Evolutionary conservation across 495 filamentous ascomycete genomes (phyloP).

Genomic region (Lasiosphaeria hispida): DNA sequence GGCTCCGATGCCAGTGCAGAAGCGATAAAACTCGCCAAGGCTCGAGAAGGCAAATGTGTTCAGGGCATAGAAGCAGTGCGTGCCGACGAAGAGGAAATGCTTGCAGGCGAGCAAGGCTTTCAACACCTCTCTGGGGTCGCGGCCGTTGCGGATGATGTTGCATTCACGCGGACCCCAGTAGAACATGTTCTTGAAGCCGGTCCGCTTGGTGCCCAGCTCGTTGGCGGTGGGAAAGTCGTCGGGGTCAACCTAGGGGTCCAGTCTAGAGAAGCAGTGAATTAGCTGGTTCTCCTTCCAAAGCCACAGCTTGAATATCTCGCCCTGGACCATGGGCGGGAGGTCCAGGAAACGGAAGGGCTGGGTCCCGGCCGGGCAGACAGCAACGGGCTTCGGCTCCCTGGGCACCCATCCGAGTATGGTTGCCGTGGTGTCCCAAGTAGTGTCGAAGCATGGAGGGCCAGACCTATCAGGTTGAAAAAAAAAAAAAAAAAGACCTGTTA

Average conservation of each 20-base stretch:
- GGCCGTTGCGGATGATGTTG: constrained; percentile 22
- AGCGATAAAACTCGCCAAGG: constrained; percentile 41
- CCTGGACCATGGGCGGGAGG: constrained; percentile 30
- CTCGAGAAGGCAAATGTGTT: constrained; percentile 48
- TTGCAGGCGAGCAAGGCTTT: constrained; percentile 30
- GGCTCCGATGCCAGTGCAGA: constrained; percentile 32
- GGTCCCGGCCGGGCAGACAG: too few species aligned
- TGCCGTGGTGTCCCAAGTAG: too few species aligned
- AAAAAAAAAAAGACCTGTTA: too few species aligned
- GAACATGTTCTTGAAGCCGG: constrained; percentile 30
- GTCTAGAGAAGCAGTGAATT: constrained; percentile 40
- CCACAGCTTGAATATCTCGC: constrained; percentile 28
- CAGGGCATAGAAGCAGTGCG: constrained; percentile 40
- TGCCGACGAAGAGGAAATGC: constrained; percentile 32
- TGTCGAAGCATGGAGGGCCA: too few species aligned
- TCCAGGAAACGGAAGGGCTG: constrained; percentile 25
- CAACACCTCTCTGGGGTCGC: constrained; percentile 27
- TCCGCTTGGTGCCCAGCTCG: constrained; percentile 6
- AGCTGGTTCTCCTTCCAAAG: constrained; percentile 26
- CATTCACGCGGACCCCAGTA: constrained; percentile 29
- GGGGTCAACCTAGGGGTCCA: constrained; percentile 32
- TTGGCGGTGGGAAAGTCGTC: constrained; percentile 15
- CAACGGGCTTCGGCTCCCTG: too few species aligned
- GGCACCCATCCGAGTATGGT: too few species aligned
- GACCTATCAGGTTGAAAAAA: too few species aligned